Evolutionary conservation across 2,329 filamentous ascomycete genomes (phyloP), one percentile per base, ranked within the genome.

Genomic region (Cryphonectria nitschkei): DNA sequence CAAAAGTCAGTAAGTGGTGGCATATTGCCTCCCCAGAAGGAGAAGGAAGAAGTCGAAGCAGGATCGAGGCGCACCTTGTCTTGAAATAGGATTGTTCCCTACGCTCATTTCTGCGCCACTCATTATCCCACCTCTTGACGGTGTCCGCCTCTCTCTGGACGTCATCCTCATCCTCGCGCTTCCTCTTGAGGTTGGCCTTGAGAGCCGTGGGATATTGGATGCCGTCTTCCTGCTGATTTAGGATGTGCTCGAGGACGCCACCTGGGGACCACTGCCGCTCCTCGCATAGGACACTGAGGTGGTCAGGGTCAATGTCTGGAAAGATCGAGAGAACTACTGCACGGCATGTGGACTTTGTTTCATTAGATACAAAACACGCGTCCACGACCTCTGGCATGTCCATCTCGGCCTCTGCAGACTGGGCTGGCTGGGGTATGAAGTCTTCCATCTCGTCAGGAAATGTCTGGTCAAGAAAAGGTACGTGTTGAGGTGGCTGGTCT

Each of bases 261-360:
- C 80, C 75, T 2, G 78, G 22, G 54, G 80, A 67, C 71, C 81
- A 80, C 1, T 39, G 54, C 7, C 80, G 68, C 41, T 78, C 71
- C 0, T 68, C 43, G 2, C 77, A 77, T 5, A 81, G 69, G 5
- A 71, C 62, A 7, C 76, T 70, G 16, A 86, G 76, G 68, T 81
- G 83, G 0, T 80, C 71, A 0, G 75, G 78, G 70, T 82, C 85
- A 2, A 87, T 84, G 56, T 86, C 81, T 0, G 84, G 83, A 70
- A 87, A 85, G 11, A 85, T 64, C 5, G 69, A 62, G 11, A 80
- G 73, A 19, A 83, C 75, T 3, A 73, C 69, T 22, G 76, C 72
- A 41, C 75, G 77, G 74, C 79, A 83, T n/a, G 66, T 26, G 32
- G 68, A 64, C 62, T 68, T 67, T 14, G 41, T 41, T 54, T 68